Percentiles rank a stretch among this genome's conserved stretches.
Evolutionary conservation across 2,329 filamentous ascomycete genomes (phyloP).

Genomic region (Botrytis squamosa): DNA sequence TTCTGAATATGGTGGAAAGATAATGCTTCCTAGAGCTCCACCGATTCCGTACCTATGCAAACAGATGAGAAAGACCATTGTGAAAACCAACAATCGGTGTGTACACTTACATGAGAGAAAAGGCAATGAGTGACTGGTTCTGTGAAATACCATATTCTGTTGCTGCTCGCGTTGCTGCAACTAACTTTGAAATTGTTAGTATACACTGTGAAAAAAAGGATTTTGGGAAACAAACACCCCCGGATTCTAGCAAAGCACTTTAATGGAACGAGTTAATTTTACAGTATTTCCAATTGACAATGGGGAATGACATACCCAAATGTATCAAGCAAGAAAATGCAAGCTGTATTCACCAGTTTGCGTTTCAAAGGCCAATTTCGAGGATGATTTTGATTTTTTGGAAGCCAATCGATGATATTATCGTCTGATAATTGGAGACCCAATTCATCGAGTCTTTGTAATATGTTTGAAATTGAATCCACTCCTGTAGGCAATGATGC

Average conservation of each 20-base stretch:
- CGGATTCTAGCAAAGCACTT: conserved; percentile 14
- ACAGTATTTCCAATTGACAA: neutral
- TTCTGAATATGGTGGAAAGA: conserved; percentile 44
- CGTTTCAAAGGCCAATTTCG: conserved; percentile 14
- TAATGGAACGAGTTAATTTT: neutral
- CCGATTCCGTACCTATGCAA: conserved; percentile 30
- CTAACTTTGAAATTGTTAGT: conserved; percentile 5
- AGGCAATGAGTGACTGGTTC: conserved; percentile 9
- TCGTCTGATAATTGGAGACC: neutral
- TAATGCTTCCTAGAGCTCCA: conserved; percentile 42
- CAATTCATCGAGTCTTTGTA: conserved; percentile 3
- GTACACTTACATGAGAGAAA: conserved; percentile 14
- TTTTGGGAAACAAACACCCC: neutral
- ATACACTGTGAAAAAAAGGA: neutral
- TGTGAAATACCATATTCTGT: conserved; percentile 15
- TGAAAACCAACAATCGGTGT: neutral
- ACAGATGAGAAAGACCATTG: neutral
- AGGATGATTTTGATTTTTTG: conserved; percentile 9
- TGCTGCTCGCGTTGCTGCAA: conserved; percentile 5
- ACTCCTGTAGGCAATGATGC: neutral
- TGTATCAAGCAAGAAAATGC: conserved; percentile 15
- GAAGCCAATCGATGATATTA: conserved; percentile 1
- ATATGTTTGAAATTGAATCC: neutral
- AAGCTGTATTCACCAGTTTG: conserved; percentile 7
- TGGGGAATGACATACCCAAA: neutral